These are phyloP conservation scores for Heterobasidion irregulare DNA, from an alignment of 1,284 basidiomycete species.

Conservation along the genomic window DNA sequence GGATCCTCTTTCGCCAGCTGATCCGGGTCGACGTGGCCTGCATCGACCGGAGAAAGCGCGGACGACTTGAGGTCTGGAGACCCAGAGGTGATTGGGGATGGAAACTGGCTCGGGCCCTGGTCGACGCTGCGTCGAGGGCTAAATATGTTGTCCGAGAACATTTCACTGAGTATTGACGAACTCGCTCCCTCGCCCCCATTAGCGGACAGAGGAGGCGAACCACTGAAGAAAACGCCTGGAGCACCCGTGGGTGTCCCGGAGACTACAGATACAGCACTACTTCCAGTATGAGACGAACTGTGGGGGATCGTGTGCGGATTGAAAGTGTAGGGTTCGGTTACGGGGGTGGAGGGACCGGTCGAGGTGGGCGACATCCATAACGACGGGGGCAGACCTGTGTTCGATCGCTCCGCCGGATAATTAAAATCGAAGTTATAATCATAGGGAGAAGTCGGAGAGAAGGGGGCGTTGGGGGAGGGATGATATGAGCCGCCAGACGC, in stretches of 20 bases:
- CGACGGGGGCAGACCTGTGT: conserved; percentile 55
- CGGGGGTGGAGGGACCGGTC: conserved; percentile 34
- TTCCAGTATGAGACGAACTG: conserved; percentile 13
- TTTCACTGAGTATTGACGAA: conserved; percentile 56
- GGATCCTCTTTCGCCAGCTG: conserved; percentile 76
- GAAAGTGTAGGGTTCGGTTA: conserved; percentile 25
- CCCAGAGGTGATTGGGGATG: conserved; percentile 56
- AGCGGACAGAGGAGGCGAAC: conserved; percentile 18
- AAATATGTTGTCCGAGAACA: conserved; percentile 67
- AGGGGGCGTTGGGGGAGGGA: conserved; percentile 10
- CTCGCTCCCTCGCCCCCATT: conserved; percentile 13
- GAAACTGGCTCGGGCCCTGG: conserved; percentile 39
- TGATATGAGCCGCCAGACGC: conserved; percentile 8
- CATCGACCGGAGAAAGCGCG: conserved; percentile 29
- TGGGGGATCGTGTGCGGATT: conserved; percentile 17
- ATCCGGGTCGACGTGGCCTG: conserved; percentile 40
- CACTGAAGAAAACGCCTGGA: neutral
- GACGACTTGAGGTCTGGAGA: conserved; percentile 53
- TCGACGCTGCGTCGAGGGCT: conserved; percentile 29
- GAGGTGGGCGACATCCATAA: conserved; percentile 74
- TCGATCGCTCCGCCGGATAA: conserved; percentile 40
- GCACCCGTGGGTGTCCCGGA: neutral
- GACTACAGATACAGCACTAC: neutral
- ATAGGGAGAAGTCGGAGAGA: conserved; percentile 3
- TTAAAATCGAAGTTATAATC: conserved; percentile 15